These are phyloP conservation scores for Aspergillus carbonarius DNA, from an alignment of 2,329 filamentous ascomycete species.

Conservation along the genomic window DNA sequence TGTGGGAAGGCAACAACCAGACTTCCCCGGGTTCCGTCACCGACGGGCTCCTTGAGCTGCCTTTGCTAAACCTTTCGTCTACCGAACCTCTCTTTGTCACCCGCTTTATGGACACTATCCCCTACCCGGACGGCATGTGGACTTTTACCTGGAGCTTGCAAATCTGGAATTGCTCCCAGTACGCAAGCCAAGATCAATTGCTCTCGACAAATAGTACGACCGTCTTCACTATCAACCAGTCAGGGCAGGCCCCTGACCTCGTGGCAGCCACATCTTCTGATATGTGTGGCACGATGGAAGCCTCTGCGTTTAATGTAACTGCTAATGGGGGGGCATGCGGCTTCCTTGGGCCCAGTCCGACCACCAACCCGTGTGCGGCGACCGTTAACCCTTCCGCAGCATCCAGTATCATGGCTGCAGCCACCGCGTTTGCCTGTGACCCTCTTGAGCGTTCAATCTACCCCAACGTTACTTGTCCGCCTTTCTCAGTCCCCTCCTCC, in stretches of 20 bases:
- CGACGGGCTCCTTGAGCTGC: background rate
- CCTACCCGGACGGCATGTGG: background rate
- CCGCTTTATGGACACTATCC: background rate
- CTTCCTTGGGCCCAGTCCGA: slow-evolving; percentile 2
- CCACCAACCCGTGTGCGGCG: slow-evolving; percentile 10
- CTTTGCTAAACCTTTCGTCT: background rate
- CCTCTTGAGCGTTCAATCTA: background rate
- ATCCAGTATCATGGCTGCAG: background rate
- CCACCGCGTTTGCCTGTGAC: background rate
- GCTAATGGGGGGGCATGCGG: background rate
- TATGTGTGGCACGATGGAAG: background rate
- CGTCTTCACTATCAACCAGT: background rate
- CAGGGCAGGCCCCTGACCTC: background rate
- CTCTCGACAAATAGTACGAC: background rate
- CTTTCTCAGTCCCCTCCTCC: background rate
- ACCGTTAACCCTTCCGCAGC: slow-evolving; percentile 2
- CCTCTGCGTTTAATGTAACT: background rate
- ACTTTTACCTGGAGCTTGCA: background rate
- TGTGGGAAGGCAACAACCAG: background rate
- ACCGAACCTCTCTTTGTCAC: background rate
- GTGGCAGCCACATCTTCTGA: background rate
- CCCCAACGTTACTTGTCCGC: background rate
- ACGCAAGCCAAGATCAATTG: background rate
- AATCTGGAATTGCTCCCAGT: background rate
- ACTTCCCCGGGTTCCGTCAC: background rate